Conservation (phyloP, 352 stramenopile species). For the Phytopythium helicoides region DNA sequence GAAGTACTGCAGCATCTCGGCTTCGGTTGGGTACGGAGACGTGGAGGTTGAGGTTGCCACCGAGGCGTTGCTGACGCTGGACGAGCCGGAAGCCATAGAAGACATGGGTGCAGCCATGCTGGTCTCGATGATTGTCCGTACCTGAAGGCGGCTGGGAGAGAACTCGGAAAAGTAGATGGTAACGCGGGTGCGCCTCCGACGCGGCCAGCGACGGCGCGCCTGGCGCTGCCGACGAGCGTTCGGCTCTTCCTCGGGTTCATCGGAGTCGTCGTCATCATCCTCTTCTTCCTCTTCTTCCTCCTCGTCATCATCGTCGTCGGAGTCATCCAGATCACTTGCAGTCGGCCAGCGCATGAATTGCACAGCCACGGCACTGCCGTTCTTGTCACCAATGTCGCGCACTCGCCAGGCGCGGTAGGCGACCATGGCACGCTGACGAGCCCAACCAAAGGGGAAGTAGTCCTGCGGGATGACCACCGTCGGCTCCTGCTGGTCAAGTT, state of each 20-base stretch:
- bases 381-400: slow-evolving; percentile 42
- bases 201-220: slow-evolving; percentile 19
- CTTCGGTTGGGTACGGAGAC: slow-evolving; percentile 33
- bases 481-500: slow-evolving; percentile 43
- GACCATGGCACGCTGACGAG: slow-evolving; percentile 44
- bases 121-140: slow-evolving; percentile 64
- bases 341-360: slow-evolving; percentile 72
- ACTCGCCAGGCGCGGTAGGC: slow-evolving; percentile 69
- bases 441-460: slow-evolving; percentile 59
- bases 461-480: slow-evolving; percentile 44
- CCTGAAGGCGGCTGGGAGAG: slow-evolving; percentile 39
- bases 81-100: slow-evolving; percentile 12
- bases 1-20: slow-evolving; percentile 70
- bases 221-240: slow-evolving; percentile 17
- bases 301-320: slow-evolving; percentile 35
- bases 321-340: slow-evolving; percentile 10
- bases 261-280: slow-evolving; percentile 26
- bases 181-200: slow-evolving; percentile 37
- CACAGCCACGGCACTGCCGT: slow-evolving; percentile 44
- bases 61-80: not conserved
- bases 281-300: slow-evolving; percentile 41
- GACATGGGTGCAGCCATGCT: slow-evolving; percentile 38
- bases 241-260: slow-evolving; percentile 52
- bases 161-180: slow-evolving; percentile 66
- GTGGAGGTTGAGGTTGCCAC: not conserved